These are phyloP conservation scores for Earliella scabrosa DNA, from an alignment of 1,284 basidiomycete species.

Conservation along the genomic window DNA sequence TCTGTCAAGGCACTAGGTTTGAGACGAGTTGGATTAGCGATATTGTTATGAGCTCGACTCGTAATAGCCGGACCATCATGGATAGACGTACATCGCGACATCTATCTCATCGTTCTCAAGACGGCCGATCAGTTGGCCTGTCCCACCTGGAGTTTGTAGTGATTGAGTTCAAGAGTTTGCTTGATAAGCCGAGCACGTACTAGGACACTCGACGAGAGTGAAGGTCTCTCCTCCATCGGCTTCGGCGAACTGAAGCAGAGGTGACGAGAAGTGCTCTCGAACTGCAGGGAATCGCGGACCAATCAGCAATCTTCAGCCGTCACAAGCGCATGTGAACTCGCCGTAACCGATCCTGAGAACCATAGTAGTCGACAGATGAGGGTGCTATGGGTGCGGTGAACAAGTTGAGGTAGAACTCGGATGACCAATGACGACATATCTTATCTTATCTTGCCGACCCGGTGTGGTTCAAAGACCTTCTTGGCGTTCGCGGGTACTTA, in stretches of 20 bases:
- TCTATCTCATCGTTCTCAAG: conserved; percentile 88
- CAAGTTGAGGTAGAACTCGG: neutral
- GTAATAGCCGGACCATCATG: too few species aligned
- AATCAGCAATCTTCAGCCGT: too few species aligned
- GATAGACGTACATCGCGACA: conserved; percentile 83
- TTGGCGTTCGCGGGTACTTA: too few species aligned
- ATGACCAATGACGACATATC: conserved; percentile 8
- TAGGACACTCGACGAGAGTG: conserved; percentile 87
- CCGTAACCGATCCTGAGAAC: conserved; percentile 38
- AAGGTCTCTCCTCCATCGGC: conserved; percentile 74
- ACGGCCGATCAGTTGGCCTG: conserved; percentile 87
- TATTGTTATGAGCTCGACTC: too few species aligned
- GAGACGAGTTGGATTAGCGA: neutral
- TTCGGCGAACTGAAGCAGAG: conserved; percentile 78
- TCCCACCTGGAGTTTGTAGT: conserved; percentile 81
- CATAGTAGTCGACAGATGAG: conserved; percentile 16
- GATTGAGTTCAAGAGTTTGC: too few species aligned
- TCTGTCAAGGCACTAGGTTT: conserved; percentile 85
- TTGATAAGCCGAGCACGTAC: conserved; percentile 52
- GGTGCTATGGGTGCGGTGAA: neutral
- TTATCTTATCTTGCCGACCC: conserved; percentile 14
- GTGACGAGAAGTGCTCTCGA: conserved; percentile 90
- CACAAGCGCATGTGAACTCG: too few species aligned
- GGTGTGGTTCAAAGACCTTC: too few species aligned
- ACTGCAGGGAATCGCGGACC: conserved; percentile 51